A percentile compares a stretch with the other conserved stretches of the same genome.
Evolutionary conservation across 2,329 filamentous ascomycete genomes (phyloP).

Genomic region (Alternaria sp.): DNA sequence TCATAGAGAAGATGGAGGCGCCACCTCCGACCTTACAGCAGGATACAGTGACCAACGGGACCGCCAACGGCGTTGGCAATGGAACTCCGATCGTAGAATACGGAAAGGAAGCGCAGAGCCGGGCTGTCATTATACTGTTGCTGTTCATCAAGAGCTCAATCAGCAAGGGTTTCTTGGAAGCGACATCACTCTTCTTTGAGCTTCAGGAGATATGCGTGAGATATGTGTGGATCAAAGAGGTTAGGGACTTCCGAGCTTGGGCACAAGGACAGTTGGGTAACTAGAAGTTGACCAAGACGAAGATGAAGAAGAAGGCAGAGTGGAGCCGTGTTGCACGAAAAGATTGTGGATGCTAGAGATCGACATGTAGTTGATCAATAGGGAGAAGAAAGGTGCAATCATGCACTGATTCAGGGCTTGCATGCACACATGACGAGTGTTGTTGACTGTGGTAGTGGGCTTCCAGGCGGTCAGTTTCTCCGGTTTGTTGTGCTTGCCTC

Average conservation of each 20-base stretch:
- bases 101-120: constrained; percentile 47
- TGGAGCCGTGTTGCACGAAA: neutral
- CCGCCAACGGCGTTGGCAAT: constrained; percentile 7
- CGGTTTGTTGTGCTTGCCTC: constrained; percentile 2
- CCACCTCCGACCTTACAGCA: constrained; percentile 8
- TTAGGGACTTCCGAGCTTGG: constrained; percentile 49
- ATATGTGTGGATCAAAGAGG: constrained; percentile 53
- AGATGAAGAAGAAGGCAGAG: neutral
- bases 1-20: constrained; percentile 43
- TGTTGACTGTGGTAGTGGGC: neutral
- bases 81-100: constrained; percentile 22
- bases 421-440: neutral
- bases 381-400: neutral
- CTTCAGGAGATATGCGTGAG: constrained; percentile 52
- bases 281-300: constrained; percentile 20
- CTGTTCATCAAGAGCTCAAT: constrained; percentile 52
- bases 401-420: neutral
- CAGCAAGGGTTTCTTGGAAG: constrained; percentile 40
- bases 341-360: neutral
- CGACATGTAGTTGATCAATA: neutral
- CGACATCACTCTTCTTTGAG: constrained; percentile 49
- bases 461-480: neutral
- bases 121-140: constrained; percentile 48
- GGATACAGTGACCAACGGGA: constrained; percentile 6
- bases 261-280: constrained; percentile 15